Evolutionary conservation across 1,284 basidiomycete genomes (phyloP).

Genomic region (Ustilago trichophora): DNA sequence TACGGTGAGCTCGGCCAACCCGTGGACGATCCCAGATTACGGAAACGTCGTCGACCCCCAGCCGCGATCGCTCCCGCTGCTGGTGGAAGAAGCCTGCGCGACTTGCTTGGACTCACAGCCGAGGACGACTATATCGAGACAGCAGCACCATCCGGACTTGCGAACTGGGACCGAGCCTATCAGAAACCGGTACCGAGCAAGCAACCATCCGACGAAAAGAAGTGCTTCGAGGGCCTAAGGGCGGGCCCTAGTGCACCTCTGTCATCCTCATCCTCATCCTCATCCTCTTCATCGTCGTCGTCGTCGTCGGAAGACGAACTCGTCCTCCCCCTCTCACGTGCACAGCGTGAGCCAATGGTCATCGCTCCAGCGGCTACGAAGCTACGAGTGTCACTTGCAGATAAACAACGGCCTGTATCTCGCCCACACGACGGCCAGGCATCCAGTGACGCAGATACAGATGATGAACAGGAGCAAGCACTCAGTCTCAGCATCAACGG

Average conservation of each 20-base stretch:
- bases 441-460: slow-evolving; percentile 5
- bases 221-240: too few relatives aligned
- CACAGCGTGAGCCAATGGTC: background rate
- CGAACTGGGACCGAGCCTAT: too few relatives aligned
- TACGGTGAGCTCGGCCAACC: too few relatives aligned
- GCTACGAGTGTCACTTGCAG: too few relatives aligned
- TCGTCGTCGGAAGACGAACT: slow-evolving; percentile 25
- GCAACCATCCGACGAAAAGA: too few relatives aligned
- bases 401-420: too few relatives aligned
- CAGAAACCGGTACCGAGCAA: too few relatives aligned
- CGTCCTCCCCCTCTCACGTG: slow-evolving; percentile 9
- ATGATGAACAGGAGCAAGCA: slow-evolving; percentile 14
- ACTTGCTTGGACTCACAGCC: slow-evolving; percentile 29
- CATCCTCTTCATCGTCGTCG: background rate
- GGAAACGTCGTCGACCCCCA: slow-evolving; percentile 15
- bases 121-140: slow-evolving; percentile 41
- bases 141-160: background rate
- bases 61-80: background rate
- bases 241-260: too few relatives aligned
- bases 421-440: background rate
- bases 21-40: too few relatives aligned
- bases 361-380: background rate
- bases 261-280: too few relatives aligned
- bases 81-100: slow-evolving; percentile 1
- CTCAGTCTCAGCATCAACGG: slow-evolving; percentile 10